A percentile compares a stretch with the other conserved stretches of the same genome.
phyloP scores from a whole-genome alignment of 768 basidiomycete genomes.

The Strobilomyces dryophilus region DNA sequence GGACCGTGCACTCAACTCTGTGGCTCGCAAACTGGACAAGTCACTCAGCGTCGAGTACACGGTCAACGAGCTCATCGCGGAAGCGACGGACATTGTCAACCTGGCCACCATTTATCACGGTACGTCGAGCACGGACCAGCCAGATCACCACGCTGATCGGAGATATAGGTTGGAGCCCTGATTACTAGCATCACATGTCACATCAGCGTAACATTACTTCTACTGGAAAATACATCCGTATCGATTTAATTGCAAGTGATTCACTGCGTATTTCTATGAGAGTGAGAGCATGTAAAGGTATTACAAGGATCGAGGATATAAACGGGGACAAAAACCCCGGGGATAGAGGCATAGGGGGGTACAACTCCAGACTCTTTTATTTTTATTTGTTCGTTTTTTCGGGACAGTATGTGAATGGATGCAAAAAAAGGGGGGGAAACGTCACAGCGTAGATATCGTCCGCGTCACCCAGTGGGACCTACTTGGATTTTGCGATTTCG shows the following conservation, averaged over 20 bases:
- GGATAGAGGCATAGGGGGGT: conserved; percentile 8
- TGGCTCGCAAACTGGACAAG: conserved; percentile 79
- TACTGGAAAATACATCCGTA: too few species aligned
- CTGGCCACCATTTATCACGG: conserved; percentile 77
- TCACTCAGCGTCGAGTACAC: conserved; percentile 87
- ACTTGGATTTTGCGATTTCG: conserved; percentile 70
- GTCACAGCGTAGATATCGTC: conserved; percentile 13
- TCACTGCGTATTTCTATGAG: conserved; percentile 23
- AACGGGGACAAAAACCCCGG: conserved; percentile 6
- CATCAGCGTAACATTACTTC: too few species aligned
- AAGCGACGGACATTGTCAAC: conserved; percentile 76
- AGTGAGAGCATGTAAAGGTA: conserved; percentile 23
- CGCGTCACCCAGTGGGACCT: not conserved
- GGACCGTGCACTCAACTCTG: conserved; percentile 79
- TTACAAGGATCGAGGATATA: conserved; percentile 30
- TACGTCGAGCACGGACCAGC: conserved; percentile 30
- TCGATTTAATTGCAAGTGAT: conserved; percentile 8
- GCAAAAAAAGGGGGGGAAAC: not conserved
- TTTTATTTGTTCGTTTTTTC: not conserved
- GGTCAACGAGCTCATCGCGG: conserved; percentile 88
- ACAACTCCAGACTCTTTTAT: conserved; percentile 13
- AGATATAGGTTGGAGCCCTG: conserved; percentile 40
- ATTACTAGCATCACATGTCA: conserved; percentile 23
- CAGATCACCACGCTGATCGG: conserved; percentile 1
- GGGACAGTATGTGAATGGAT: conserved; percentile 17